Evolutionary conservation across 2,329 filamentous ascomycete genomes (phyloP).

Genomic region (Colletotrichum tamarilloi): DNA sequence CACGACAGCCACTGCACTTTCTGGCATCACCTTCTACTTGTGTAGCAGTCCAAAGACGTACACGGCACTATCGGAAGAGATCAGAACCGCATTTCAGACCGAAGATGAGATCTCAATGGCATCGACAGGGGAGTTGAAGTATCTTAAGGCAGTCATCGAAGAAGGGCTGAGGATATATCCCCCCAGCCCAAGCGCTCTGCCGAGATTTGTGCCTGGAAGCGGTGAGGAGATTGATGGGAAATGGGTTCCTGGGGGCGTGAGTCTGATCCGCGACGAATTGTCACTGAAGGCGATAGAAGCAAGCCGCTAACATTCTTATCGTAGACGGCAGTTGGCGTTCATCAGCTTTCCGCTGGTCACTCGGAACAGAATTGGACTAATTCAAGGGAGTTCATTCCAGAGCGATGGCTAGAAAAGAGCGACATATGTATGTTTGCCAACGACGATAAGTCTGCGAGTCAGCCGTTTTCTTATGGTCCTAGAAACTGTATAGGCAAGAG

Average conservation of each 20-base stretch:
- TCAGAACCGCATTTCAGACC: conserved; percentile 37
- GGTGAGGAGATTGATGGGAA: conserved; percentile 36
- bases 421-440: background rate
- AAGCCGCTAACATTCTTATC: too few species aligned
- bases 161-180: conserved; percentile 48
- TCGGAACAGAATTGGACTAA: conserved; percentile 42
- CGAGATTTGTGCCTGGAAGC: conserved; percentile 14
- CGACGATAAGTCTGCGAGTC: conserved; percentile 47
- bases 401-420: conserved; percentile 48
- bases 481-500: conserved; percentile 63
- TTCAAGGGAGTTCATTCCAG: conserved; percentile 49
- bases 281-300: too few species aligned
- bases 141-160: conserved; percentile 49
- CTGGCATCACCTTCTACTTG: conserved; percentile 54
- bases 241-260: conserved; percentile 47
- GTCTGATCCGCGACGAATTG: conserved; percentile 30
- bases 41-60: conserved; percentile 43
- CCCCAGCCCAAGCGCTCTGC: conserved; percentile 24
- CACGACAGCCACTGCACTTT: conserved; percentile 56
- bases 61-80: conserved; percentile 44
- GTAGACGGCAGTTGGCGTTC: conserved; percentile 22
- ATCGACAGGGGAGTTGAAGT: conserved; percentile 48
- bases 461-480: conserved; percentile 60
- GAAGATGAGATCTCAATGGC: conserved; percentile 41
- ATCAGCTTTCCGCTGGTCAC: conserved; percentile 21